Evolutionary conservation across 73 alveolate genomes (phyloP).

Genomic region (Tetrahymena malaccensis): DNA sequence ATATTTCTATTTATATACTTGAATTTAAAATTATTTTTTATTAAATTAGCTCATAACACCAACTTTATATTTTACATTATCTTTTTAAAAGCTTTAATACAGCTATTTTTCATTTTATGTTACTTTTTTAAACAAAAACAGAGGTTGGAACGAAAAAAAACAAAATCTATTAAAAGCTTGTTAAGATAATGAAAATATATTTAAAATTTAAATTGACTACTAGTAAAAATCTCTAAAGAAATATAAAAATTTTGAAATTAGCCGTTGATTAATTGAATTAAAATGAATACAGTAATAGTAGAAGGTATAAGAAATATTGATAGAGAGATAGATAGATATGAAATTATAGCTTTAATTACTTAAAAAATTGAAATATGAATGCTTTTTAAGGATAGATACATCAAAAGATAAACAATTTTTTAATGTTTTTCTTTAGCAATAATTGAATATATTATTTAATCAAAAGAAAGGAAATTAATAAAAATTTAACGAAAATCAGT

Average conservation of each 20-base stretch:
- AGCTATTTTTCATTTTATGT: too few relatives aligned
- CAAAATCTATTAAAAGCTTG: neutral
- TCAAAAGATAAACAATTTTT: neutral
- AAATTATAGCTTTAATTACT: neutral
- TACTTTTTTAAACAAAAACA: too few relatives aligned
- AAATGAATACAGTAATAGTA: neutral
- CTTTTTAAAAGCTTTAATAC: too few relatives aligned
- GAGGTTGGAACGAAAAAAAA: neutral
- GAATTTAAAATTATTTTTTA: neutral
- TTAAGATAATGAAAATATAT: neutral
- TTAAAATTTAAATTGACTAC: neutral
- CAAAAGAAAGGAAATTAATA: neutral
- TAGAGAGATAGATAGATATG: neutral
- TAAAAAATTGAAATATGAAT: neutral
- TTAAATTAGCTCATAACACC: too few relatives aligned
- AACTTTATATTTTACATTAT: too few relatives aligned
- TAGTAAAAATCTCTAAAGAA: neutral
- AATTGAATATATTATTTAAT: neutral
- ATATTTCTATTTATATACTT: too few relatives aligned
- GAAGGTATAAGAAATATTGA: neutral
- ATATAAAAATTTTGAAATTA: neutral
- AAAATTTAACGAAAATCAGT: neutral
- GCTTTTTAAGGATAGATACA: neutral
- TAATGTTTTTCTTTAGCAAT: neutral
- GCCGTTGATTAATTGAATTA: neutral